Evolutionary conservation across 1,139 yeast species (phyloP), one percentile per base, ranked within the genome.

Genomic region (Saccharomycopsis crataegensis): DNA sequence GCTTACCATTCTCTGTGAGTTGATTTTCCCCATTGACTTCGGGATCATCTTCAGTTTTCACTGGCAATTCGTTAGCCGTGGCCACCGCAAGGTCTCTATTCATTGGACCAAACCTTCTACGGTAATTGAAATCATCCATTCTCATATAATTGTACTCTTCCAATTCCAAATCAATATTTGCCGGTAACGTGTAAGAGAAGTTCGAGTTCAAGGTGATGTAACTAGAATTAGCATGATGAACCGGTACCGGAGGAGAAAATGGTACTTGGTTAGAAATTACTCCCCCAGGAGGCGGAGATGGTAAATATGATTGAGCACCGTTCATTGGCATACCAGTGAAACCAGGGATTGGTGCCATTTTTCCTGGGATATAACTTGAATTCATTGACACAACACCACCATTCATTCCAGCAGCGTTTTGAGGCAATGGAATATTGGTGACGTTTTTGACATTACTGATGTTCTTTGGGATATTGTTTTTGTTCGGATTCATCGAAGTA

Each of bases 401-500:
- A 36, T 36, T 36, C 3, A 12, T 33, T 9, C n/a, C 48, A 12
- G 40, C 38, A 5, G 40, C 31, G 9, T 17, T 37, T 40, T 62
- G 57, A 11, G 58, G 51, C 32, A 56, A 43, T 7, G 55, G 53
- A 37, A 53, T 67, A 43, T 59, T 61, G 51, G 68, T 70, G 31
- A 68, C 60, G 51, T 64, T 62, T 65, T 54, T 68, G 61, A 54
- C 64, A 62, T 47, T 66, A 62, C 52, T 73, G 67, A 55, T 71
- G 70, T 56, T 71, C 66, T 54, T 56, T 17, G 78, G 71, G 62
- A 72, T 64, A 51, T 76, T 62, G 64, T 79, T 63, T 71, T 85
- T 76, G 72, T 86, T 79, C 63, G 82, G 79, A 55, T 85, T 72
- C 65, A 81, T 73, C 22, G 82, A 74, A 1, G 78, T 70, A 2